Evolutionary conservation across 1,284 basidiomycete species (phyloP).

Genomic region (Austropuccinia psidii): DNA sequence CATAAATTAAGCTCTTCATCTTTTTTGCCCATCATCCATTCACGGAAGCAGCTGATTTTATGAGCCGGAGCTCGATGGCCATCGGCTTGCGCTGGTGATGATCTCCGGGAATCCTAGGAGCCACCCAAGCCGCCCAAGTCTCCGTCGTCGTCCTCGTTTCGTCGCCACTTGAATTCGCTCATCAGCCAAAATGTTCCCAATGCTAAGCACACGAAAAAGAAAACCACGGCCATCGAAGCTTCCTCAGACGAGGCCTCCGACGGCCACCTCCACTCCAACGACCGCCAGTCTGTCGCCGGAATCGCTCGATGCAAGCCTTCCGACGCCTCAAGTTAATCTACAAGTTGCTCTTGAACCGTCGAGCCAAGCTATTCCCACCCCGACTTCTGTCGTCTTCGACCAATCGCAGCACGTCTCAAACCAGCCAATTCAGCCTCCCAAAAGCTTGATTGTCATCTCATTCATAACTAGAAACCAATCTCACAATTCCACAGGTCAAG

Average conservation of each 20-base stretch:
- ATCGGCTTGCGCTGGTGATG: no score
- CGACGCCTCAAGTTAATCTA: no score
- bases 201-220: conserved; percentile 11
- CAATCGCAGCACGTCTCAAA: neutral
- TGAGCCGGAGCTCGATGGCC: no score
- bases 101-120: no score
- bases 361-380: neutral
- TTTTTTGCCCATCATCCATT: no score
- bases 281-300: neutral
- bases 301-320: no score
- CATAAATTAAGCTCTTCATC: no score
- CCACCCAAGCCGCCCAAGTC: no score
- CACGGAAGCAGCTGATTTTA: no score
- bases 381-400: neutral
- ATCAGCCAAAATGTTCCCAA: conserved; percentile 15
- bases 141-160: no score
- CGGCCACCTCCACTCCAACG: neutral
- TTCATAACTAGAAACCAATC: conserved; percentile 25
- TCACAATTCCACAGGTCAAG: conserved; percentile 1
- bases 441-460: conserved; percentile 28
- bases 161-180: no score
- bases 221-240: neutral
- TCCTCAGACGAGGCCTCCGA: neutral
- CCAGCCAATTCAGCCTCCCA: neutral
- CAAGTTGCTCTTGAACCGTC: neutral